Conservation (phyloP, 345 rosid species). For the Schrenkiella parvula region DNA sequence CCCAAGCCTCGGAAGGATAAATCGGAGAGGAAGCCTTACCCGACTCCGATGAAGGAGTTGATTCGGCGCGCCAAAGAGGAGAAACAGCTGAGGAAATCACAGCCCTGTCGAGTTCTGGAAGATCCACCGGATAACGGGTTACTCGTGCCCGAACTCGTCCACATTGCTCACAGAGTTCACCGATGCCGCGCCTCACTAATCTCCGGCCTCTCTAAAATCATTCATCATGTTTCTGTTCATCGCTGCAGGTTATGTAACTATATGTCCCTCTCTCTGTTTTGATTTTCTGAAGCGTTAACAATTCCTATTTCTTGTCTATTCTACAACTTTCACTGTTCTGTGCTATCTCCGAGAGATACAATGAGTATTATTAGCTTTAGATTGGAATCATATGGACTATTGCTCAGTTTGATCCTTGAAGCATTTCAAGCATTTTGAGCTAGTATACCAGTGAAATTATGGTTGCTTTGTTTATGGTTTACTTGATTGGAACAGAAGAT, state of each 20-base stretch:
- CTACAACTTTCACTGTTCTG: background rate
- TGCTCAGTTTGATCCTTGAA: background rate
- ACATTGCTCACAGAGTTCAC: constrained; percentile 58
- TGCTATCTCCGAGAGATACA: background rate
- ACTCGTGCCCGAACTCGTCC: constrained; percentile 61
- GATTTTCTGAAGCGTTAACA: background rate
- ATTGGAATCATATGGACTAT: background rate
- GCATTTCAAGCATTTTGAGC: background rate
- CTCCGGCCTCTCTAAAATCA: constrained; percentile 48
- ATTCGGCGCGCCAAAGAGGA: constrained; percentile 63
- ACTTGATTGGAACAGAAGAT: background rate
- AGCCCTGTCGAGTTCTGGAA: constrained; percentile 66
- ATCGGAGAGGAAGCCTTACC: constrained; percentile 75
- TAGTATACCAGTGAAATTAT: background rate
- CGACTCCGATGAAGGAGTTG: constrained; percentile 63
- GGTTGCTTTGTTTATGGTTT: no score
- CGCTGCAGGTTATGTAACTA: constrained; percentile 51
- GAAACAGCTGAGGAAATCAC: constrained; percentile 53
- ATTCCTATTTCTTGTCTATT: background rate
- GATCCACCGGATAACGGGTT: constrained; percentile 73
- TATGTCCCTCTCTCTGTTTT: background rate
- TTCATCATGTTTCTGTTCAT: constrained; percentile 45
- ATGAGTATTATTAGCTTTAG: background rate
- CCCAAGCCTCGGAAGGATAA: constrained; percentile 66
- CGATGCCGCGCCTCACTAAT: constrained; percentile 46